Conservation (phyloP, 1,139 yeast species). For the Lodderomyces elongisporus region DNA sequence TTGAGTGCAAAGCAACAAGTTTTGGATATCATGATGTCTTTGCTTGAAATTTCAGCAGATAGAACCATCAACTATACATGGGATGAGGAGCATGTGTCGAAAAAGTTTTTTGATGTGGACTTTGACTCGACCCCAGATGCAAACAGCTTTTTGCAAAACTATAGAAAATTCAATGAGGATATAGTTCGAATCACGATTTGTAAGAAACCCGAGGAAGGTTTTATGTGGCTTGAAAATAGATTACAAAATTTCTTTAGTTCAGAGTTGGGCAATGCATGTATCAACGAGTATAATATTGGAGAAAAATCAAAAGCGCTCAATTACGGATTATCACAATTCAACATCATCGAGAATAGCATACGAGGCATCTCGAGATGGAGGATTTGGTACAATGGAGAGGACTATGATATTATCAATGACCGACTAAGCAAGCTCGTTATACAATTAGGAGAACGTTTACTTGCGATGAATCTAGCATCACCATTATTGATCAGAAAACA, state of each 20-base stretch:
- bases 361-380: constrained; percentile 97
- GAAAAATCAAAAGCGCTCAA: constrained; percentile 68
- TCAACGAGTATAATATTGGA: constrained; percentile 51
- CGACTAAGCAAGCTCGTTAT: constrained; percentile 63
- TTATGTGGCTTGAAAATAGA: constrained; percentile 75
- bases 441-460: constrained; percentile 67
- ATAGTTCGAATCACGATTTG: constrained; percentile 85
- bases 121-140: constrained; percentile 86
- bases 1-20: constrained; percentile 49
- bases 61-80: constrained; percentile 71
- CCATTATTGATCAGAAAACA: constrained; percentile 81
- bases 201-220: constrained; percentile 75
- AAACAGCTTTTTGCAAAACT: constrained; percentile 70
- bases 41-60: constrained; percentile 73
- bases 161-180: constrained; percentile 82
- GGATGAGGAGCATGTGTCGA: constrained; percentile 60
- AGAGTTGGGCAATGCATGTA: constrained; percentile 62
- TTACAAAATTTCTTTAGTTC: constrained; percentile 71
- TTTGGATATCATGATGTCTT: constrained; percentile 52
- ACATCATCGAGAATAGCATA: constrained; percentile 82
- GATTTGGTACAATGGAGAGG: constrained; percentile 74
- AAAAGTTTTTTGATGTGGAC: constrained; percentile 68
- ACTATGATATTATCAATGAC: constrained; percentile 53
- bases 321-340: constrained; percentile 76
- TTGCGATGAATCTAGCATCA: constrained; percentile 71